Evolutionary conservation across 163 green algal species (phyloP).

Genomic region (Chlorella variabilis): DNA sequence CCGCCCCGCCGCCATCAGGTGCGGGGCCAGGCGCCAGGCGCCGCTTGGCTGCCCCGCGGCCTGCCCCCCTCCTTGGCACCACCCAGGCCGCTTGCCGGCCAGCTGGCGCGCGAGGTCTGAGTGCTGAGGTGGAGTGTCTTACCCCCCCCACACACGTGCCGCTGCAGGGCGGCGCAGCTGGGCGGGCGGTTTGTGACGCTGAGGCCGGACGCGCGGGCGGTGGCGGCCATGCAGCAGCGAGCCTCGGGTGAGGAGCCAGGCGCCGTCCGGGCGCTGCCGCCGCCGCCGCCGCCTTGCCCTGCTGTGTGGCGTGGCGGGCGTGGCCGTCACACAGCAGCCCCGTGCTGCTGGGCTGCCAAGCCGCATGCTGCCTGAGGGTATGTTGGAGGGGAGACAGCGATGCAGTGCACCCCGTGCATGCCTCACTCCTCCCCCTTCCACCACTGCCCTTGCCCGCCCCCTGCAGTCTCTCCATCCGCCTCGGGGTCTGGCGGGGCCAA

Average conservation of each 20-base stretch:
- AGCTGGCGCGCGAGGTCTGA: no score
- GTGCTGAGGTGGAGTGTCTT: no score
- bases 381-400: background rate
- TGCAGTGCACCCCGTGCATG: background rate
- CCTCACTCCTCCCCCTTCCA: background rate
- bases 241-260: background rate
- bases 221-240: constrained; percentile 15
- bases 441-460: background rate
- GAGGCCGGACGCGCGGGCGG: background rate
- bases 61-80: no score
- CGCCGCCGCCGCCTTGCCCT: no score
- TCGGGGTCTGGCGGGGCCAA: background rate
- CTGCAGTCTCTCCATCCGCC: background rate
- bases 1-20: constrained; percentile 3
- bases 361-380: background rate
- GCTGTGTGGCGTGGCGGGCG: no score
- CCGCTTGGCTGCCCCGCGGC: no score
- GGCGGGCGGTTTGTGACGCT: constrained; percentile 37
- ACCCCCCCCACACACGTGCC: no score
- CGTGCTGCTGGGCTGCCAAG: no score
- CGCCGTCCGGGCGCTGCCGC: no score
- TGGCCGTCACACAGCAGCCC: no score
- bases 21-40: no score
- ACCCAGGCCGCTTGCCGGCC: no score
- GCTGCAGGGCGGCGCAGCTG: constrained; percentile 41